Conservation (phyloP, 305 asterid genomes). For the Fraxinus ornus region DNA sequence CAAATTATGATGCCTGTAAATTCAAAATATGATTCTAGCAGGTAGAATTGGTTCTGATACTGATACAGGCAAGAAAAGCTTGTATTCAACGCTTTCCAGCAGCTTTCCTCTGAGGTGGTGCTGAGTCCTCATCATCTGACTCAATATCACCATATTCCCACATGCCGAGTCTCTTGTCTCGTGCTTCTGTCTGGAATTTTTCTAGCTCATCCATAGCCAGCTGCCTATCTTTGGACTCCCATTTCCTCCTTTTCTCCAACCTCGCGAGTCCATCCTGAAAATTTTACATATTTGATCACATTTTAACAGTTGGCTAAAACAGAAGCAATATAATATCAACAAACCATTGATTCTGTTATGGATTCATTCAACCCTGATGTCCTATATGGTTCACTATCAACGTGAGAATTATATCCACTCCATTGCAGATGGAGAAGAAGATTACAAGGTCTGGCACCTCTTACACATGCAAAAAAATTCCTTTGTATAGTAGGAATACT, state of each 20-base stretch:
- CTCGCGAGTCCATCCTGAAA: conserved; percentile 90
- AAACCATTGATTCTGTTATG: not conserved
- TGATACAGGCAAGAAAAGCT: conserved; percentile 35
- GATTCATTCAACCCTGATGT: not conserved
- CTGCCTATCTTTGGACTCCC: conserved; percentile 59
- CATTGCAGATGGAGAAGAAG: not conserved
- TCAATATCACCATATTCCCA: conserved; percentile 98
- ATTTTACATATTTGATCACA: not conserved
- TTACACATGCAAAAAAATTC: not conserved
- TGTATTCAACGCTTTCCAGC: conserved; percentile 40
- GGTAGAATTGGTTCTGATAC: not conserved
- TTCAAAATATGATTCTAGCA: conserved; percentile 6
- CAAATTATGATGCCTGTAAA: conserved; percentile 30
- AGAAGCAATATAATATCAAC: not conserved
- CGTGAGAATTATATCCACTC: not conserved
- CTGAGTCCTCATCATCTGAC: conserved; percentile 82
- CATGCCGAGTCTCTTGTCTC: conserved; percentile 62
- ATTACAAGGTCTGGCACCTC: not conserved
- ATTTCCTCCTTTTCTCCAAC: conserved; percentile 80
- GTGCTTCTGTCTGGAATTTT: conserved; percentile 72
- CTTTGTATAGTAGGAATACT: not conserved
- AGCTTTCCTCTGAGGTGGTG: conserved; percentile 61
- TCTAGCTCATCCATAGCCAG: conserved; percentile 66
- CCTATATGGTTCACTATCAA: not conserved
- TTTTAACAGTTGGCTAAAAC: not conserved